Conservation (phyloP, 306 rosid species). For the cucumber (Cucumis sativus) region DNA sequence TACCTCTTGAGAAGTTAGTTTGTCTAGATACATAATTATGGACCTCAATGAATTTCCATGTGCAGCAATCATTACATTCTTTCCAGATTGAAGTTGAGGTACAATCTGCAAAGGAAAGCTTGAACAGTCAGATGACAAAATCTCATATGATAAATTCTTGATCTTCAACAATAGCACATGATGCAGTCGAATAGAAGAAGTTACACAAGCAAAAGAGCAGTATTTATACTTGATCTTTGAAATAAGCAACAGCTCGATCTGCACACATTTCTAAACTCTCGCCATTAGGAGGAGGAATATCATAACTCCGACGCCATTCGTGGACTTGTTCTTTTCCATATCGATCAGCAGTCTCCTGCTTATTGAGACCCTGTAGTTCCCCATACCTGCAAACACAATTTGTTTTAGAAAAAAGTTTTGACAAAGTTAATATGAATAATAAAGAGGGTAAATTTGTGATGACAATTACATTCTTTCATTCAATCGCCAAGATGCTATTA, state of each 20-base stretch:
- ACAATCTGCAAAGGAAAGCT: constrained; percentile 52
- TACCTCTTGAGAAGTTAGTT: constrained; percentile 97
- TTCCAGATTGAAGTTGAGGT: constrained; percentile 81
- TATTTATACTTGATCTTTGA: constrained; percentile 54
- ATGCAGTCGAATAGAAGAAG: not conserved
- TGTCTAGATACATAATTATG: constrained; percentile 95
- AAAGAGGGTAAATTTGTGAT: constrained; percentile 9
- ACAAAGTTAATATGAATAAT: not conserved
- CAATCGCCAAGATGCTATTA: constrained; percentile 73
- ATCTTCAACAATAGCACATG: not conserved
- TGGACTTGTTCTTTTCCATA: constrained; percentile 97
- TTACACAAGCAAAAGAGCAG: not conserved
- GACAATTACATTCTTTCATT: constrained; percentile 87
- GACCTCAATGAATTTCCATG: constrained; percentile 98
- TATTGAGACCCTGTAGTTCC: constrained; percentile 92
- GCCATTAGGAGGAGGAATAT: constrained; percentile 89
- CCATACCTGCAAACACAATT: constrained; percentile 59
- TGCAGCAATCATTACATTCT: constrained; percentile 94
- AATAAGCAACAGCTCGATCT: constrained; percentile 95
- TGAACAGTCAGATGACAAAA: constrained; percentile 14
- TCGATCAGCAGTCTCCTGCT: constrained; percentile 96
- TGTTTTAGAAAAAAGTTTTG: not conserved
- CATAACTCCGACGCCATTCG: constrained; percentile 96
- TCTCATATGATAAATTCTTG: not conserved
- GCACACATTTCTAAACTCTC: constrained; percentile 99